Evolutionary conservation across 352 stramenopile species (phyloP).

Genomic region (Globisporangium spiculum): DNA sequence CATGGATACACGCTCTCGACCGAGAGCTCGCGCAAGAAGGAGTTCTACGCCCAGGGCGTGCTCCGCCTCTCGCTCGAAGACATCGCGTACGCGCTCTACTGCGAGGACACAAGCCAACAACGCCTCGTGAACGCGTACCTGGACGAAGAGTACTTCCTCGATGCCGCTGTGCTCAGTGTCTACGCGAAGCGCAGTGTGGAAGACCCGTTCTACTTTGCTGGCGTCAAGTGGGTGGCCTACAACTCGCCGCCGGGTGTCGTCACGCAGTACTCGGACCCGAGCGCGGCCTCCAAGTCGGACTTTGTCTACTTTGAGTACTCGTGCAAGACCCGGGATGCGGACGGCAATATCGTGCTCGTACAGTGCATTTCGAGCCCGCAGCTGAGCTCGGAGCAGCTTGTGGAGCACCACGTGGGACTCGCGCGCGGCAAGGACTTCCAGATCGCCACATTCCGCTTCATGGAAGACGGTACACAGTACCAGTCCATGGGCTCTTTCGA

Average conservation of each 20-base stretch:
- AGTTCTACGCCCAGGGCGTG: slow-evolving; percentile 15
- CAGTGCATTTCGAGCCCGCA: slow-evolving; percentile 16
- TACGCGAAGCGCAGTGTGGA: slow-evolving; percentile 27
- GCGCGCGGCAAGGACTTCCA: slow-evolving; percentile 3
- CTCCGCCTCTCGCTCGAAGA: slow-evolving; percentile 22
- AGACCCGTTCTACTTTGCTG: slow-evolving; percentile 51
- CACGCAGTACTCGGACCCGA: slow-evolving; percentile 7
- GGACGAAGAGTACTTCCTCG: slow-evolving; percentile 25
- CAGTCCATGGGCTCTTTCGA: slow-evolving; percentile 10
- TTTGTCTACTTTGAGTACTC: slow-evolving; percentile 20
- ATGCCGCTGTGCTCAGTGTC: slow-evolving; percentile 41
- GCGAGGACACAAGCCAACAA: slow-evolving; percentile 39
- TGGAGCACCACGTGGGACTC: background rate
- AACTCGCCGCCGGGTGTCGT: slow-evolving; percentile 4
- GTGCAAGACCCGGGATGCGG: slow-evolving; percentile 9
- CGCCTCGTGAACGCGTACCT: slow-evolving; percentile 29
- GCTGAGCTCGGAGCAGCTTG: slow-evolving; percentile 2
- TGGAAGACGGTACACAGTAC: slow-evolving; percentile 13
- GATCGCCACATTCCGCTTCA: slow-evolving; percentile 10
- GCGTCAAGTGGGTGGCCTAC: slow-evolving; percentile 41
- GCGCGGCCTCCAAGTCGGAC: slow-evolving; percentile 3
- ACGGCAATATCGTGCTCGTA: slow-evolving; percentile 12
- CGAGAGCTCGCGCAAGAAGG: slow-evolving; percentile 10
- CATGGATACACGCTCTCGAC: background rate
- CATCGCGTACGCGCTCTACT: slow-evolving; percentile 39